Base-by-base conservation (phyloP, 352 stramenopile species). In the Pythium phragmitis region DNA sequence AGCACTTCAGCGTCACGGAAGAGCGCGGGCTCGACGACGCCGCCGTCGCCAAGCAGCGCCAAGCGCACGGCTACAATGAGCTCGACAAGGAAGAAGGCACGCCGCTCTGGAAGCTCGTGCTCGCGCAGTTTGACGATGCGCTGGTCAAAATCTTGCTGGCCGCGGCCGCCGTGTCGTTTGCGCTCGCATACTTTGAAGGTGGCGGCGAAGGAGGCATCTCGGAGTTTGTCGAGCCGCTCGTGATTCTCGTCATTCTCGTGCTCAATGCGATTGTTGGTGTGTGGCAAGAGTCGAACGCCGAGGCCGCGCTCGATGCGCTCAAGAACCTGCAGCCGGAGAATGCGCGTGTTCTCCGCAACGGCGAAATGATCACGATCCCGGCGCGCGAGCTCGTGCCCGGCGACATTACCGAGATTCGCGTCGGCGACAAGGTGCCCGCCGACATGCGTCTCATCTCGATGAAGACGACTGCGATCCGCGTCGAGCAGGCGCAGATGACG, bases 121-220 rank as follows among this genome's bases (percentile, higher is more conserved):
- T 99, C 33, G 96, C 99, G 78, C 97, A 99, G 80, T 99, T 99
- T 80, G 92, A 99, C 75, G 98, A 99, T 76, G 90, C 94, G 43
- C 80, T 99, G 3, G 96, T 99, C 46, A 96, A 98, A 84, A 99
- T 99, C 72, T 77, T 99, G 47, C 80, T 99, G 17, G 90, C 87
- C 9, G 97, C 98, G 1, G 97, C 98, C 0, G 79, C 97, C 5
- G 78, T 99, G 42, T 98, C 91, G 41, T 98, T 94, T 57, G 74
- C 94, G 17, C 92, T 99, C 46, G 97, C 96, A 17, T 84, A 94
- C 67, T 82, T 98, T 85, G 87, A 98, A 83, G 92, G 79, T 76
- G 70, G 89, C 19, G 73, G 73, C 43, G 87, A 87, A n/a, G 88
- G 94, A 65, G 85, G 90, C 61, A 82, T 97, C 62, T 79, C 79